phyloP scores from a whole-genome alignment of 2,329 filamentous ascomycete genomes.

The Macrophomina pseudophaseolina region DNA sequence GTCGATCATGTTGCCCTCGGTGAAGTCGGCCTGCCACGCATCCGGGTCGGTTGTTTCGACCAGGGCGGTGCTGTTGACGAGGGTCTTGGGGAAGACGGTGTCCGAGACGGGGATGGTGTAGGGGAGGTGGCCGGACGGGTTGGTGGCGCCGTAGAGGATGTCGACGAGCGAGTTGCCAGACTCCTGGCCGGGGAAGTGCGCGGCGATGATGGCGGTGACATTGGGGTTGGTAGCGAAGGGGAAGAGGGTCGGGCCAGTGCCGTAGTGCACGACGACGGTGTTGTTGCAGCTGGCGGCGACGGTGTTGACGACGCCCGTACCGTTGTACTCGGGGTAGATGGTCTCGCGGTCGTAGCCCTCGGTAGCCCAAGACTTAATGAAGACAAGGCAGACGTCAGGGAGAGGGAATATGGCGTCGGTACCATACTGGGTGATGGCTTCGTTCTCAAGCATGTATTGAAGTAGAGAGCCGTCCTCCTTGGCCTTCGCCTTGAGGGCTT shows the following conservation, averaged over 20 bases:
- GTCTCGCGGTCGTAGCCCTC: conserved; percentile 51
- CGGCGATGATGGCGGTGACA: conserved; percentile 46
- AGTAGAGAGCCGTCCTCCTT: conserved; percentile 19
- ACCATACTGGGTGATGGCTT: conserved; percentile 11
- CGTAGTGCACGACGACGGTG: conserved; percentile 57
- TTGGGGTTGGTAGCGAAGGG: conserved; percentile 46
- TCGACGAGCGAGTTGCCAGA: conserved; percentile 48
- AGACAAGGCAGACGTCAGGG: conserved; percentile 59
- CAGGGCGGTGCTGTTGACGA: conserved; percentile 44
- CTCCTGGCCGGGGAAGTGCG: conserved; percentile 50
- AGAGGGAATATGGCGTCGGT: conserved; percentile 32
- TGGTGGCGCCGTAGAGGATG: conserved; percentile 46
- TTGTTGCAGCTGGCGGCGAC: conserved; percentile 56
- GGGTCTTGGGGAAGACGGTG: conserved; percentile 35
- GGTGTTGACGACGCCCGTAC: conserved; percentile 30
- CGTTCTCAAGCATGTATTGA: conserved; percentile 23
- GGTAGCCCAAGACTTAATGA: conserved; percentile 61
- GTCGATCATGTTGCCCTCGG: conserved; percentile 59
- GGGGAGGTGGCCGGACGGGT: conserved; percentile 46
- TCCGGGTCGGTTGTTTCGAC: conserved; percentile 40
- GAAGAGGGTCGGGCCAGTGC: conserved; percentile 48
- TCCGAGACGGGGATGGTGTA: conserved; percentile 46
- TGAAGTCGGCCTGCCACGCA: conserved; percentile 56
- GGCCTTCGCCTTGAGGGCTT: conserved; percentile 45
- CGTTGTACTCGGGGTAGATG: conserved; percentile 50